Evolutionary conservation across 371 early-diverging fungal species (phyloP), one percentile per base, ranked within the genome.

Genomic region (Vairimorpha necatrix): DNA sequence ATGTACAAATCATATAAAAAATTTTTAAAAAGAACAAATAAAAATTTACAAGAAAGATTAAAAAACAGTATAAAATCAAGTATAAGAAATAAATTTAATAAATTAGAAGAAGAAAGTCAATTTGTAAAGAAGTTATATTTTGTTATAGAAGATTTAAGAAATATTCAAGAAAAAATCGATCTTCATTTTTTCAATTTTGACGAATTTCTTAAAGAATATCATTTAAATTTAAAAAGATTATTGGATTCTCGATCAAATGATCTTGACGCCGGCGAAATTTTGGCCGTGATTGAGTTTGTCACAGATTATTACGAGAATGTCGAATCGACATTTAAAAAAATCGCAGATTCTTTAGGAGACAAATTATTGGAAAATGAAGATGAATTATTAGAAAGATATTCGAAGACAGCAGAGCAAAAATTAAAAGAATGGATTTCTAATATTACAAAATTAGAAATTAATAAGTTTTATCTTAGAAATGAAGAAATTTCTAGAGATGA

Each of bases 391-490:
- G 72, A 80, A n/a, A 81, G 74, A 66, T 86, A 86, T 75, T 46
- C 82, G 13, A 16, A 28, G 48, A 78, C 67, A 18, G 83, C 82
- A 22, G 38, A 80, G 54, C 58, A 74, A 42, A 84, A 84, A 66
- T 69, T 86, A 1, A 73, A 46, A 28, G 65, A 60, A 38, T 86
- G 86, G 86, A 84, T 86, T 47, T 33, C 39, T 16, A 84, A 81
- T 58, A 77, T 86, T n/a, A 79, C 78, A 38, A 72, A 72, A 33
- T 73, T 62, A 32, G 84, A 84, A 69, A 56, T 83, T 20, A 75
- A 78, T 18, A 69, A 79, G 67, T 84, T 84, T 68, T 50, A 50
- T 34, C 63, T 75, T 20, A 67, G 84, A 72, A 82, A 78, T 34
- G 68, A 72, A 56, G 80, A 75, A 16, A 73, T 84, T 1, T 63